Evolutionary conservation across 768 basidiomycete genomes (phyloP).

Genomic region (Polyporus arcularius): DNA sequence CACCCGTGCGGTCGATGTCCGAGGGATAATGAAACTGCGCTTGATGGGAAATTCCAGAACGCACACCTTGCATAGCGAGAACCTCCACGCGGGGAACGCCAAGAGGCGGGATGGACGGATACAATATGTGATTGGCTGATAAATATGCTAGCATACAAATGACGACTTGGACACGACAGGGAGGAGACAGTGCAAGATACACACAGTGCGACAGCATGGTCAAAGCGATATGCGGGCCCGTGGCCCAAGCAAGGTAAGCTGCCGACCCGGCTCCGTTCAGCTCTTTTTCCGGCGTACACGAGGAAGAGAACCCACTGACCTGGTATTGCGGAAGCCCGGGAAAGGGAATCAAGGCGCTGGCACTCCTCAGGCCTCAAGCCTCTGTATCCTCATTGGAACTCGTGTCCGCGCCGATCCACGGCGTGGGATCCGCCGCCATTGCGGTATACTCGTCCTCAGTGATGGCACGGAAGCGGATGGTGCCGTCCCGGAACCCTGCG

Average conservation of each 20-base stretch:
- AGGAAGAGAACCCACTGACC: background rate
- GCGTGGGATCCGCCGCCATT: conserved; percentile 12
- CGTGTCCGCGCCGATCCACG: conserved; percentile 10
- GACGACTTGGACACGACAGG: background rate
- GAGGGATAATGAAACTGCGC: too few relatives aligned
- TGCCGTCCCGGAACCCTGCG: conserved; percentile 24
- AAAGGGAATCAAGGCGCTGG: background rate
- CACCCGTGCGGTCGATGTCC: too few relatives aligned
- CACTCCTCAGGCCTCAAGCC: background rate
- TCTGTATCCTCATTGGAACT: background rate
- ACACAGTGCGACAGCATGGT: background rate
- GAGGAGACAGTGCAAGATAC: background rate
- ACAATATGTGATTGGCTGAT: too few relatives aligned
- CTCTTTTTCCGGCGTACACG: too few relatives aligned
- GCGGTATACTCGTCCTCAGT: conserved; percentile 22
- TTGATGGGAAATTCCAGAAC: too few relatives aligned
- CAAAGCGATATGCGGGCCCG: background rate
- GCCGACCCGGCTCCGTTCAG: too few relatives aligned
- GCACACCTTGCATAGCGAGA: too few relatives aligned
- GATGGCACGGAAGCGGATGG: conserved; percentile 27
- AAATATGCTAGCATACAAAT: too few relatives aligned
- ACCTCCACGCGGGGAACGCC: too few relatives aligned
- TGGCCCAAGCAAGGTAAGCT: background rate
- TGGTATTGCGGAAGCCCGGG: background rate
- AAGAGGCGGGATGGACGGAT: too few relatives aligned